These are phyloP conservation scores for Coniochaeta hoffmannii DNA, from an alignment of 2,329 filamentous ascomycete species.

Conservation along the genomic window DNA sequence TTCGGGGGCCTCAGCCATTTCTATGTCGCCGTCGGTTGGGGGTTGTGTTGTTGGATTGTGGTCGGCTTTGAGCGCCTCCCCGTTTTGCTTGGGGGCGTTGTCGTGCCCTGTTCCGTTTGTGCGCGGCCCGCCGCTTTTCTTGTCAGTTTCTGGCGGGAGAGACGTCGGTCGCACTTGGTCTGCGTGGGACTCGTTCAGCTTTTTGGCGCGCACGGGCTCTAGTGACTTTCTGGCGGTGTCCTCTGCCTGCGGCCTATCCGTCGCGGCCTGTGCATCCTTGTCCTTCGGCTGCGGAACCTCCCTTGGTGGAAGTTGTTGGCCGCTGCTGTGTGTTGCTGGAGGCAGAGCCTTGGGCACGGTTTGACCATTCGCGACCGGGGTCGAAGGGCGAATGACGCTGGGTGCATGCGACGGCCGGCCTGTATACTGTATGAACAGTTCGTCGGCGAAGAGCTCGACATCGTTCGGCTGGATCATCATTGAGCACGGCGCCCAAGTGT, in stretches of 20 bases:
- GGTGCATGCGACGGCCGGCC: conserved; percentile 6
- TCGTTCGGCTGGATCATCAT: conserved; percentile 51
- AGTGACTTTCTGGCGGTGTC: not conserved
- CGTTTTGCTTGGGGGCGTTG: not conserved
- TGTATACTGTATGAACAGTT: conserved; percentile 30
- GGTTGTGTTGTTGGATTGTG: not conserved
- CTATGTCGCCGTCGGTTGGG: conserved; percentile 3
- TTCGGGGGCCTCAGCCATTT: conserved; percentile 5
- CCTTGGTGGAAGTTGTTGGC: not conserved
- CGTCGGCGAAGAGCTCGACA: conserved; percentile 44
- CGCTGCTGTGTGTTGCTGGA: not conserved
- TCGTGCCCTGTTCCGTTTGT: not conserved
- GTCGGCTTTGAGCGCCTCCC: not conserved
- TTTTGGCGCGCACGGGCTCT: not conserved
- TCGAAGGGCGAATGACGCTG: not conserved
- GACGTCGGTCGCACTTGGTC: conserved; percentile 1
- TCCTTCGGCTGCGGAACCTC: not conserved
- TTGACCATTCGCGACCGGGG: not conserved
- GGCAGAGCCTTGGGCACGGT: not conserved
- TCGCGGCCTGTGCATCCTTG: not conserved
- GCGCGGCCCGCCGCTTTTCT: not conserved
- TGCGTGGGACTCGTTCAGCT: not conserved
- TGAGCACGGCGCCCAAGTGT: conserved; percentile 57
- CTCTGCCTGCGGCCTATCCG: not conserved
- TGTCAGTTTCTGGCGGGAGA: not conserved